Conservation (phyloP, 2,329 filamentous ascomycete genomes). For the Penicillium sclerotigenum region DNA sequence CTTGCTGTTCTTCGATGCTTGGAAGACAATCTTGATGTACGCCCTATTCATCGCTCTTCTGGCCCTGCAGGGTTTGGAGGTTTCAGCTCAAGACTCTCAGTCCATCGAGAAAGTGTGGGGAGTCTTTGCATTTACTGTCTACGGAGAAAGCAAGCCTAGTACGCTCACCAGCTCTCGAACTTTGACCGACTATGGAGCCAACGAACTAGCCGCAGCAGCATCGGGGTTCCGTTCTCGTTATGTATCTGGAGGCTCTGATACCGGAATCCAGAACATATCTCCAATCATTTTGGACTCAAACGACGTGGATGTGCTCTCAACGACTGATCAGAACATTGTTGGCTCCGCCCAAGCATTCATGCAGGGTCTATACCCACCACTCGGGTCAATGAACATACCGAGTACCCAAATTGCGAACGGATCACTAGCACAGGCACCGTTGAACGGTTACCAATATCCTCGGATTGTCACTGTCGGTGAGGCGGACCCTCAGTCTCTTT, state of each 20-base stretch:
- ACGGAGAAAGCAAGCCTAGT: constrained; percentile 55
- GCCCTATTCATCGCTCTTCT: constrained; percentile 8
- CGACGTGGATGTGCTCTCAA: constrained; percentile 49
- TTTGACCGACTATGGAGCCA: constrained; percentile 56
- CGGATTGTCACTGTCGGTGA: constrained; percentile 45
- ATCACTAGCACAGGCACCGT: constrained; percentile 45
- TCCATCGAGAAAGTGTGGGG: constrained; percentile 41
- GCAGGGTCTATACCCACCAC: constrained; percentile 59
- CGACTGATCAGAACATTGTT: constrained; percentile 47
- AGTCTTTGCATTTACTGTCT: constrained; percentile 53
- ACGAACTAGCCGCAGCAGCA: constrained; percentile 51
- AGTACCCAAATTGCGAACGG: constrained; percentile 50
- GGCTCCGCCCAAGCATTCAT: constrained; percentile 60
- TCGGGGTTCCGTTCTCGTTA: constrained; percentile 54
- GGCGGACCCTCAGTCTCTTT: constrained; percentile 52
- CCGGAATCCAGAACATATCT: constrained; percentile 46
- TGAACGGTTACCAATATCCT: constrained; percentile 59
- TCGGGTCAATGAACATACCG: constrained; percentile 32
- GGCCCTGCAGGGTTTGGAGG: constrained; percentile 16
- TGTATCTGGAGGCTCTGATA: constrained; percentile 37
- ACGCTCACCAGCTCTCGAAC: constrained; percentile 35
- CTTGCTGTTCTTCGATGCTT: neutral
- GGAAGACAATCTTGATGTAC: constrained; percentile 12
- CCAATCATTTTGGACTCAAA: constrained; percentile 44
- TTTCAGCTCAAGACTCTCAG: constrained; percentile 25